Percentiles rank a stretch among this genome's conserved stretches.
Evolutionary conservation across 768 basidiomycete species (phyloP).

Genomic region (Tephrocybe rancida): DNA sequence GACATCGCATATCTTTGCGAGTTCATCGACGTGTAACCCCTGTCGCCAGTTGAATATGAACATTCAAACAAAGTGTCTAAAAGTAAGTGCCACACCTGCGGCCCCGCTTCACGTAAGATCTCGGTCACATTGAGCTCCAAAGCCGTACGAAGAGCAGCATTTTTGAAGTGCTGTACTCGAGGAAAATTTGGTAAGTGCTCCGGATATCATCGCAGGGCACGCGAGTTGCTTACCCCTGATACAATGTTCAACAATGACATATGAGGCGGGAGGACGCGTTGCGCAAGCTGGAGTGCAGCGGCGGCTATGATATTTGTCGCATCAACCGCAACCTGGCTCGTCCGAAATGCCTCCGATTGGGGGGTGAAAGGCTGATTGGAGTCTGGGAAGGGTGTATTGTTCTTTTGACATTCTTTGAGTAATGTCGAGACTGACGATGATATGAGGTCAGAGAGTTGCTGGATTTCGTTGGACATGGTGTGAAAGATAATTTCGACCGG

Average conservation of each 20-base stretch:
- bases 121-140: conserved; percentile 29
- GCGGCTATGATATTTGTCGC: conserved; percentile 31
- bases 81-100: conserved; percentile 19
- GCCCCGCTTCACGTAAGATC: conserved; percentile 35
- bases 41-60: neutral
- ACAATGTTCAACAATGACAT: conserved; percentile 21
- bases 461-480: conserved; percentile 13
- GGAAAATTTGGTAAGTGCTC: neutral
- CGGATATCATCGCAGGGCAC: neutral
- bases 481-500: neutral
- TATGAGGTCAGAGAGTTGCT: conserved; percentile 20
- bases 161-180: conserved; percentile 21
- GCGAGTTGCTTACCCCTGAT: conserved; percentile 21
- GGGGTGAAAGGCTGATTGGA: conserved; percentile 27
- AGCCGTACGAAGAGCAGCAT: conserved; percentile 25
- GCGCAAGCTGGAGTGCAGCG: conserved; percentile 36
- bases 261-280: conserved; percentile 28
- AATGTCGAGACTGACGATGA: conserved; percentile 23
- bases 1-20: conserved; percentile 31
- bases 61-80: too few relatives aligned
- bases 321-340: conserved; percentile 25
- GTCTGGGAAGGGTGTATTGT: conserved; percentile 24
- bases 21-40: conserved; percentile 40
- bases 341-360: conserved; percentile 30
- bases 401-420: conserved; percentile 23